Percentiles rank a stretch among this genome's conserved stretches.
These are phyloP conservation scores for Leishmania turanica DNA, from an alignment of 208 protist species.

Conservation along the genomic window DNA sequence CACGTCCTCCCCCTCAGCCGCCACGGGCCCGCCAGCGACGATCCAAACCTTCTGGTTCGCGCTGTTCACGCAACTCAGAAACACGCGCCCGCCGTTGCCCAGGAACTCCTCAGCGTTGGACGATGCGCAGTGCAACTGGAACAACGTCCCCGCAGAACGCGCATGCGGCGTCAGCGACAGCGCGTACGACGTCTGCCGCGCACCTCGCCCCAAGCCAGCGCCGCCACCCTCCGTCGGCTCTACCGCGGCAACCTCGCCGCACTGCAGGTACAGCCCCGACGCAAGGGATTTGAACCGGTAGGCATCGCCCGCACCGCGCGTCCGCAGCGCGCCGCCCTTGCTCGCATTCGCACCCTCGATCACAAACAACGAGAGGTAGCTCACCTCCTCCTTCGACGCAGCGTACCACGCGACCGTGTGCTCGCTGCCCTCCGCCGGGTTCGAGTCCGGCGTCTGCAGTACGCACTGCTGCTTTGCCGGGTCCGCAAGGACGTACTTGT, in stretches of 20 bases:
- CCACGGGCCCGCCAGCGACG: constrained; percentile 31
- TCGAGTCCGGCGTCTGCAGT: constrained; percentile 29
- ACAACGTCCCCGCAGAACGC: constrained; percentile 38
- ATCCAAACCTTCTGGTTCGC: constrained; percentile 41
- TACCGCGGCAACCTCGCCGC: constrained; percentile 19
- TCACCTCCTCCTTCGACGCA: constrained; percentile 42
- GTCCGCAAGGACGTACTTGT: constrained; percentile 44
- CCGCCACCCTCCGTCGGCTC: constrained; percentile 3
- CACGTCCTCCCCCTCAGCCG: constrained; percentile 13
- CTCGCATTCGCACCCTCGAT: constrained; percentile 44
- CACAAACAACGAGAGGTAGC: constrained; percentile 53
- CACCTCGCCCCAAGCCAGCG: not conserved
- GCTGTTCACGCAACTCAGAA: constrained; percentile 38
- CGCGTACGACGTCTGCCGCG: constrained; percentile 20
- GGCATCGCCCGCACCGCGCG: constrained; percentile 19
- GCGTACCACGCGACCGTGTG: constrained; percentile 22
- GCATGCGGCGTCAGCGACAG: constrained; percentile 36
- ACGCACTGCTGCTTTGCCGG: constrained; percentile 27
- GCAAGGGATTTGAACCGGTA: constrained; percentile 52
- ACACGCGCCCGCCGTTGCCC: constrained; percentile 41
- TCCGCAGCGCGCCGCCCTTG: constrained; percentile 49
- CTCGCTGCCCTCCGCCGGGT: constrained; percentile 19
- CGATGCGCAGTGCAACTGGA: constrained; percentile 36
- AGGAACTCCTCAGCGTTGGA: constrained; percentile 30
- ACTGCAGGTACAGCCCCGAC: constrained; percentile 46